Evolutionary conservation across 257 asterid species (phyloP).

Genomic region (Salvia hispanica): DNA sequence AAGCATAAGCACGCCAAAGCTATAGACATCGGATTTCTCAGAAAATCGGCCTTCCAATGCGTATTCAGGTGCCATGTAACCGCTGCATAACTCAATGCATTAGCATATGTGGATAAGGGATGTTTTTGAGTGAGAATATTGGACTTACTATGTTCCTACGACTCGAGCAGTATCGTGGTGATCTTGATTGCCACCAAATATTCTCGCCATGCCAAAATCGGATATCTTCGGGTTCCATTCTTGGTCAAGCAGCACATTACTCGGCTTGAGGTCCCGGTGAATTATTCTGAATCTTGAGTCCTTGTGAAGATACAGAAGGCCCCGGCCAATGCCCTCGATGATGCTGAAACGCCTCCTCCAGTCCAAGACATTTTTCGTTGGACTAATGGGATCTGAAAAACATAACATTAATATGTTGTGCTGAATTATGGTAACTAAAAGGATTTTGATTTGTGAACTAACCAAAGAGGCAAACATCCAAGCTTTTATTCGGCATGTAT

Average conservation of each 20-base stretch:
- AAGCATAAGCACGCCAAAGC: slow-evolving; percentile 50
- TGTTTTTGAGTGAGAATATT: too few species aligned
- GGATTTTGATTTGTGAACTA: neutral
- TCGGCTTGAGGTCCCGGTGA: slow-evolving; percentile 42
- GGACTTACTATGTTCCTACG: slow-evolving; percentile 41
- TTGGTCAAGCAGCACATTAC: slow-evolving; percentile 37
- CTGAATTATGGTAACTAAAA: too few species aligned
- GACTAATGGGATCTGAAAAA: too few species aligned
- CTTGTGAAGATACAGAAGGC: slow-evolving; percentile 45
- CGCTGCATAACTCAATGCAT: slow-evolving; percentile 30
- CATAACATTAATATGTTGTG: too few species aligned
- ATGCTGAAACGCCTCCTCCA: slow-evolving; percentile 25
- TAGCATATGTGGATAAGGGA: too few species aligned
- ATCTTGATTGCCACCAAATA: slow-evolving; percentile 33
- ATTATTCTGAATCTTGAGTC: slow-evolving; percentile 42
- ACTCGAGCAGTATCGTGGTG: slow-evolving; percentile 35
- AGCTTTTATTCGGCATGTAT: slow-evolving; percentile 45
- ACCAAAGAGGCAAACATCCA: slow-evolving; percentile 46
- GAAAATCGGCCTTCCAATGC: slow-evolving; percentile 56
- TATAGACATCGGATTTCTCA: slow-evolving; percentile 52
- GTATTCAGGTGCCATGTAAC: slow-evolving; percentile 68
- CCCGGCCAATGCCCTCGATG: slow-evolving; percentile 42
- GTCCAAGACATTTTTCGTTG: too few species aligned
- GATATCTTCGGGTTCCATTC: slow-evolving; percentile 40
- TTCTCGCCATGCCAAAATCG: slow-evolving; percentile 47